Percentiles rank a stretch among this genome's conserved stretches.
phyloP scores from a whole-genome alignment of 1,284 basidiomycete genomes.

The Malassezia equina region DNA sequence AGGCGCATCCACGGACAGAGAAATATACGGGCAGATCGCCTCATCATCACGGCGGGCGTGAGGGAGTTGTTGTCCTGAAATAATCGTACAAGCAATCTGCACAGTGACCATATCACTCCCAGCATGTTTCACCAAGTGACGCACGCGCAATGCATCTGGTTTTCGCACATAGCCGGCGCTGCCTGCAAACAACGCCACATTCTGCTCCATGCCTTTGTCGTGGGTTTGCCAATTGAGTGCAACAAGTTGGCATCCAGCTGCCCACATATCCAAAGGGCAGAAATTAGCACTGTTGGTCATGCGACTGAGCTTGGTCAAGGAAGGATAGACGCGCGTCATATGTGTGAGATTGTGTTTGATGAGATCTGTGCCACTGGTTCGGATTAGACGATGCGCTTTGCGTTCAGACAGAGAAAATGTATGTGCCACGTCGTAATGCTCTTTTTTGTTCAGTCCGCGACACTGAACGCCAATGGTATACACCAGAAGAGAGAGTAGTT shows the following conservation, averaged over 20 bases:
- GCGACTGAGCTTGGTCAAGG: conserved; percentile 56
- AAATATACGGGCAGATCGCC: conserved; percentile 33
- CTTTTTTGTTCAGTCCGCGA: conserved; percentile 79
- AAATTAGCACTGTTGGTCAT: conserved; percentile 59
- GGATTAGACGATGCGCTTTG: conserved; percentile 35
- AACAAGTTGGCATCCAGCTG: conserved; percentile 80
- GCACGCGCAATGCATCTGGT: conserved; percentile 63
- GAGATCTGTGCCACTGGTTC: conserved; percentile 54
- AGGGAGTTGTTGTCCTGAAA: conserved; percentile 89
- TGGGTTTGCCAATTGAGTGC: conserved; percentile 95
- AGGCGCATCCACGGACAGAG: conserved; percentile 20
- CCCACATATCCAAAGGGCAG: conserved; percentile 80
- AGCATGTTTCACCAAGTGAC: conserved; percentile 40
- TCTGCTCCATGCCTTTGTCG: conserved; percentile 61
- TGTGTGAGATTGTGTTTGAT: conserved; percentile 81
- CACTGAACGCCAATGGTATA: conserved; percentile 95
- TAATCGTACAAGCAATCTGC: conserved; percentile 51
- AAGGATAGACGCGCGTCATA: conserved; percentile 80
- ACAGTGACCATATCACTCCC: conserved; percentile 13
- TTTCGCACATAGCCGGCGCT: conserved; percentile 82
- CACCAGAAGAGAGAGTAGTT: conserved; percentile 67
- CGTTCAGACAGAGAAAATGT: conserved; percentile 86
- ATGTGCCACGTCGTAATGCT: conserved; percentile 74
- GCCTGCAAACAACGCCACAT: conserved; percentile 89
- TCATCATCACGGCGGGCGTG: conserved; percentile 15